Evolutionary conservation across 202 grass and related monocot genomes (phyloP).

Genomic region (Brachypodium distachyon): DNA sequence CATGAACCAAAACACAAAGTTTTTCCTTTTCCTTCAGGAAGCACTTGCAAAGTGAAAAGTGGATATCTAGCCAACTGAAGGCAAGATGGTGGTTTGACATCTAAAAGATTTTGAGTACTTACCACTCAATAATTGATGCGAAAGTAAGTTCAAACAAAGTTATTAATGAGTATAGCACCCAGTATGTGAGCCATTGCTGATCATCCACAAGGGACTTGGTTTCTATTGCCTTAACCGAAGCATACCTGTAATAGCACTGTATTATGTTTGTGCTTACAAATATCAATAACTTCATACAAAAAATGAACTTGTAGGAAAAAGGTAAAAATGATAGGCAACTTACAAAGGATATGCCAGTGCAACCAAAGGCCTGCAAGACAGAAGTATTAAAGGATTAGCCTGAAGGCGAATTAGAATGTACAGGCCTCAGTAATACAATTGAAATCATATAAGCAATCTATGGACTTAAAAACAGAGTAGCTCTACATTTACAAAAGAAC

Average conservation of each 20-base stretch:
- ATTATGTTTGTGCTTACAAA: background rate
- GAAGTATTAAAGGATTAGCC: background rate
- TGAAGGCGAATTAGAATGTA: background rate
- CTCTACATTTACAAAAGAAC: background rate
- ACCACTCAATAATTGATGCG: constrained; percentile 55
- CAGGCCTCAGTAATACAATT: background rate
- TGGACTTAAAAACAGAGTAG: background rate
- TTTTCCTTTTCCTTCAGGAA: background rate
- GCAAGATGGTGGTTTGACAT: too few species aligned
- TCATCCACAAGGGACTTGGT: constrained; percentile 57
- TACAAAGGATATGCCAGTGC: constrained; percentile 70
- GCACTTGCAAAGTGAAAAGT: background rate
- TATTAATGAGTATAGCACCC: constrained; percentile 69
- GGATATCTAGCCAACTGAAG: background rate
- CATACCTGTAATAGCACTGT: constrained; percentile 36
- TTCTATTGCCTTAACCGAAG: constrained; percentile 63
- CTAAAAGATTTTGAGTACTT: too few species aligned
- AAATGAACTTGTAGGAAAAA: background rate
- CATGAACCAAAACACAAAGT: background rate
- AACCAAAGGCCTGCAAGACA: constrained; percentile 46
- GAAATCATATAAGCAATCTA: background rate
- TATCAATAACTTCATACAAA: background rate
- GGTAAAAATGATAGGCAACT: constrained; percentile 14
- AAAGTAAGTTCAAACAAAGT: constrained; percentile 69
- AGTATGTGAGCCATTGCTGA: constrained; percentile 84